Percentiles rank a stretch among this genome's conserved stretches.
Conservation (phyloP, 2,329 filamentous ascomycete species). For the Stachybotrys chartarum region DNA sequence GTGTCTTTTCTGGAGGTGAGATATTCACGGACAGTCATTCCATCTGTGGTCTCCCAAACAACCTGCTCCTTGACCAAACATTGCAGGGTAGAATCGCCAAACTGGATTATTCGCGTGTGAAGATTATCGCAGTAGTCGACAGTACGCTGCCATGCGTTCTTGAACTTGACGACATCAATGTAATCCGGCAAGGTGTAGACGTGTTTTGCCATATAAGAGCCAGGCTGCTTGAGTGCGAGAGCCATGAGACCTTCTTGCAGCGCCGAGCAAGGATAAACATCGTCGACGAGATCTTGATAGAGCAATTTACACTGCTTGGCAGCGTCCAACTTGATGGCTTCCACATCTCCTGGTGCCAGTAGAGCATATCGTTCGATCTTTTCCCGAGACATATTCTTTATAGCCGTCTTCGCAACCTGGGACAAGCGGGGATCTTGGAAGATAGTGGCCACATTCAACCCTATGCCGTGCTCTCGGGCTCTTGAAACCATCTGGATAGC, state of each 20-base stretch:
- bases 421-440: constrained; percentile 9
- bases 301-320: background rate
- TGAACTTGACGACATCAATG: background rate
- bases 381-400: background rate
- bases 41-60: background rate
- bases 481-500: constrained; percentile 11
- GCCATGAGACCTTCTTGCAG: constrained; percentile 2
- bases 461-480: constrained; percentile 2
- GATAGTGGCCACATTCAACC: constrained; percentile 6
- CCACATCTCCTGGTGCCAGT: background rate
- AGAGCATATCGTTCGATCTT: background rate
- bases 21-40: background rate
- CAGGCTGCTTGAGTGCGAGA: background rate
- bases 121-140: background rate
- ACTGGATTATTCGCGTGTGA: background rate
- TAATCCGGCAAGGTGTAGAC: background rate
- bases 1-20: background rate
- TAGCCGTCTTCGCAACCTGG: background rate
- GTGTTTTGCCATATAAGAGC: background rate
- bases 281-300: background rate
- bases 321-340: background rate
- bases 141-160: background rate
- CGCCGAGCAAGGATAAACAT: constrained; percentile 2
- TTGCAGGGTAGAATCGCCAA: background rate
- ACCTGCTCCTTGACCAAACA: background rate